A percentile compares a stretch with the other conserved stretches of the same genome.
phyloP scores from a whole-genome alignment of 345 rosid species.

The Populus alba region DNA sequence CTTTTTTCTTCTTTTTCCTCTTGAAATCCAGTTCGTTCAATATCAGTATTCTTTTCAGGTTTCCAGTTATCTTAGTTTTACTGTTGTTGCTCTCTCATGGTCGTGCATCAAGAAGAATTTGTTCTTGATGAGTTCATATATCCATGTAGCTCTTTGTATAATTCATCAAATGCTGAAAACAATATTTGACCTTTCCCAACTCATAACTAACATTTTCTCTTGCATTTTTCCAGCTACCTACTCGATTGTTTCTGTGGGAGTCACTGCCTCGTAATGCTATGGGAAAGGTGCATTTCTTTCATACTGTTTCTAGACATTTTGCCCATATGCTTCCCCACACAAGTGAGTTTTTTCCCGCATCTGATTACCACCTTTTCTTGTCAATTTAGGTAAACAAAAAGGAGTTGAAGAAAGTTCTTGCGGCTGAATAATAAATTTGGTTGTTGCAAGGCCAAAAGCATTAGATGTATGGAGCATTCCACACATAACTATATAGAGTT shows the following conservation, averaged over 20 bases:
- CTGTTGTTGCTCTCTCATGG: background rate
- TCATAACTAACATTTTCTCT: background rate
- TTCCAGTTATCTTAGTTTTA: background rate
- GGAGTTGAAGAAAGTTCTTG: conserved; percentile 68
- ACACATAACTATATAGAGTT: no score
- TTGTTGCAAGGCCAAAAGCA: background rate
- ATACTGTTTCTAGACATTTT: background rate
- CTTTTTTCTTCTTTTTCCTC: background rate
- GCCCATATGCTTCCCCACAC: background rate
- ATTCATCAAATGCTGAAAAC: background rate
- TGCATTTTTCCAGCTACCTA: conserved; percentile 61
- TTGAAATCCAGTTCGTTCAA: background rate
- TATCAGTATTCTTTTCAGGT: background rate
- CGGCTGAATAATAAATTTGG: conserved; percentile 29
- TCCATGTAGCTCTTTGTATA: background rate
- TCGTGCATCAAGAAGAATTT: background rate
- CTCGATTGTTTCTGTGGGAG: conserved; percentile 77
- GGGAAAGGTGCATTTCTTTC: conserved; percentile 71
- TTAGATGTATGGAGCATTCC: background rate
- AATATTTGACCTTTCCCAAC: background rate
- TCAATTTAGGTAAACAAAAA: conserved; percentile 81
- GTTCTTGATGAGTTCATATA: background rate
- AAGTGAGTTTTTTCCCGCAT: background rate
- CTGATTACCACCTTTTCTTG: no score
- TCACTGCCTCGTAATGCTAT: conserved; percentile 91